Evolutionary conservation across 2,329 filamentous ascomycete species (phyloP).

Genomic region (Myriosclerotinia scirpicola): DNA sequence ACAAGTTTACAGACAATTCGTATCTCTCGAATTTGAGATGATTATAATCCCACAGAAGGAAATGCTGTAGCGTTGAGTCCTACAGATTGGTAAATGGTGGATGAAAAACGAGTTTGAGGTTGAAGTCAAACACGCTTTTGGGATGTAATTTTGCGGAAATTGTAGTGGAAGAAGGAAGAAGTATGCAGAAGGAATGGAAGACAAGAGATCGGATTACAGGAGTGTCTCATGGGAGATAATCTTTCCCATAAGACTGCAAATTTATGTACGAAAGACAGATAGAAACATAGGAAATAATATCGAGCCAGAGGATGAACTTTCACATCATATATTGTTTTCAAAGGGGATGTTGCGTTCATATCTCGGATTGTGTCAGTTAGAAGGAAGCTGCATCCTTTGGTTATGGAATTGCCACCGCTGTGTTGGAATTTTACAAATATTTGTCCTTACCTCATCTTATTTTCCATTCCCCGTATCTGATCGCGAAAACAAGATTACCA

Average conservation of each 20-base stretch:
- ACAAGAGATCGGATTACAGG: slow-evolving; percentile 32
- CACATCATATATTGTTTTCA: slow-evolving; percentile 35
- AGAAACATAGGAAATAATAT: neutral
- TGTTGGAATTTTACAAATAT: slow-evolving; percentile 20
- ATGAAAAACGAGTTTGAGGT: neutral
- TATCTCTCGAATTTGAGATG: neutral
- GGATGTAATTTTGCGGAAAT: slow-evolving; percentile 21
- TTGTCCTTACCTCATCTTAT: neutral
- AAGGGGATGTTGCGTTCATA: slow-evolving; percentile 44
- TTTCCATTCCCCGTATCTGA: neutral
- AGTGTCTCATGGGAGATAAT: slow-evolving; percentile 33
- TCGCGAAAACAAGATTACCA: neutral
- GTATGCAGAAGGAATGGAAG: slow-evolving; percentile 30
- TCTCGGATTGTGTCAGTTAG: slow-evolving; percentile 47
- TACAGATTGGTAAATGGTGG: slow-evolving; percentile 3
- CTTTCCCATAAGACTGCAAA: neutral
- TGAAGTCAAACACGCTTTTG: neutral
- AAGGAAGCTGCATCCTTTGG: slow-evolving; percentile 45
- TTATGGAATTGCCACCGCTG: slow-evolving; percentile 27
- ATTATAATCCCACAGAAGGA: neutral
- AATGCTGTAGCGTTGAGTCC: neutral
- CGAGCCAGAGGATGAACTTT: slow-evolving; percentile 33
- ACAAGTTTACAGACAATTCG: neutral
- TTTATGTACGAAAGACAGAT: neutral
- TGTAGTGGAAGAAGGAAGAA: slow-evolving; percentile 25